Percentiles rank a stretch among this genome's conserved stretches.
Conservation (phyloP, 176 grass and related monocot genomes). For the Ananas comosus region DNA sequence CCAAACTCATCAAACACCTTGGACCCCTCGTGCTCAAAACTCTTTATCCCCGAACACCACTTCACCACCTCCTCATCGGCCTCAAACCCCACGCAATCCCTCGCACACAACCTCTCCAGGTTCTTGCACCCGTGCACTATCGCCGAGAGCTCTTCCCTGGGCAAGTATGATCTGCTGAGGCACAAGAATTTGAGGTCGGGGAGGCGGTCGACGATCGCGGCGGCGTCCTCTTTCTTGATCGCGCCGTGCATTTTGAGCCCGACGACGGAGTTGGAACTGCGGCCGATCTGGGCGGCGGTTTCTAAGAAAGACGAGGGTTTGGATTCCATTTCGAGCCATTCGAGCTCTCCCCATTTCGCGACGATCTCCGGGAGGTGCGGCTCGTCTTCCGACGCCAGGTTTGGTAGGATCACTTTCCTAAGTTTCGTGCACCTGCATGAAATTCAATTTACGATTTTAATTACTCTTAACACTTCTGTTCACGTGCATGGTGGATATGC, state of each 20-base stretch:
- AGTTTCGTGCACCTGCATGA: constrained; percentile 36
- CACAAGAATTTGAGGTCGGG: constrained; percentile 23
- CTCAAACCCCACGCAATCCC: constrained; percentile 55
- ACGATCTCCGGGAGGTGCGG: constrained; percentile 38
- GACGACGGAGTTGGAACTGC: constrained; percentile 24
- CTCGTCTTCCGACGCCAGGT: constrained; percentile 27
- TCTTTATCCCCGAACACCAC: constrained; percentile 16
- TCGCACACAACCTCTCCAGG: constrained; percentile 38
- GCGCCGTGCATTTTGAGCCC: constrained; percentile 36
- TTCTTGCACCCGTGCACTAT: constrained; percentile 35
- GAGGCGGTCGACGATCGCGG: constrained; percentile 19
- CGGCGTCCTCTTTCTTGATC: constrained; percentile 48
- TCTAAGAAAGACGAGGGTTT: constrained; percentile 48
- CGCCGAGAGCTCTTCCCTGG: constrained; percentile 27
- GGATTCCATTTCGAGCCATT: constrained; percentile 47
- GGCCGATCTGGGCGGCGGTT: constrained; percentile 24
- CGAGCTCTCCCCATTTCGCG: constrained; percentile 38
- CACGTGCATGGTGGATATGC: too few relatives aligned
- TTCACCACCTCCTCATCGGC: constrained; percentile 29
- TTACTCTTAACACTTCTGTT: too few relatives aligned
- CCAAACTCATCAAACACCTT: constrained; percentile 30
- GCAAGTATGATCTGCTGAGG: constrained; percentile 54
- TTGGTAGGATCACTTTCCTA: constrained; percentile 32
- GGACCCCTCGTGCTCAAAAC: constrained; percentile 44
- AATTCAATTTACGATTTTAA: not conserved